Conservation (phyloP, 75 land plant genomes). For the Gnetum montanum region DNA sequence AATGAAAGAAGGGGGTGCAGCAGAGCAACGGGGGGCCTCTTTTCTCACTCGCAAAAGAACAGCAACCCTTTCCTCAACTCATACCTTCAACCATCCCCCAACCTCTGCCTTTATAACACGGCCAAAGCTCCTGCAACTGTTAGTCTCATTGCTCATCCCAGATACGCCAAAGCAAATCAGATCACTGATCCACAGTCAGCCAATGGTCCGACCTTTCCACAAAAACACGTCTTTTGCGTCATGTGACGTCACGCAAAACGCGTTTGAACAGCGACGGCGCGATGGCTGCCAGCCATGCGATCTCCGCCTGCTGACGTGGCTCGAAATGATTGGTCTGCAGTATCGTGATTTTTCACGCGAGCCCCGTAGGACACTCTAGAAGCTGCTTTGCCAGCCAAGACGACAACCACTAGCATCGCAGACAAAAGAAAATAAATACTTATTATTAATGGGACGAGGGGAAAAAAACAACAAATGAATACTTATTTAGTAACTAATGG, state of each 20-base stretch:
- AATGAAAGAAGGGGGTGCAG: slow-evolving; percentile 5
- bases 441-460: too few species aligned
- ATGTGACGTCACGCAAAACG: neutral
- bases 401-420: too few species aligned
- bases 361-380: too few species aligned
- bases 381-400: too few species aligned
- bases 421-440: too few species aligned
- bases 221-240: neutral
- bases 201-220: neutral
- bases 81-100: neutral
- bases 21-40: slow-evolving; percentile 2
- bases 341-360: too few species aligned
- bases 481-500: too few species aligned
- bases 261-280: neutral
- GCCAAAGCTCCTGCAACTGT: neutral
- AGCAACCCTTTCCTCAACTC: neutral
- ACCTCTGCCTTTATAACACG: neutral
- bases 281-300: neutral
- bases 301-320: too few species aligned
- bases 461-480: too few species aligned
- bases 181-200: too few species aligned
- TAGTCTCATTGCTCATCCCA: neutral
- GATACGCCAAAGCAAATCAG: neutral
- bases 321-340: too few species aligned
- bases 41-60: neutral